Conservation (phyloP, 1,284 basidiomycete genomes). For the Ustilago lituana region DNA sequence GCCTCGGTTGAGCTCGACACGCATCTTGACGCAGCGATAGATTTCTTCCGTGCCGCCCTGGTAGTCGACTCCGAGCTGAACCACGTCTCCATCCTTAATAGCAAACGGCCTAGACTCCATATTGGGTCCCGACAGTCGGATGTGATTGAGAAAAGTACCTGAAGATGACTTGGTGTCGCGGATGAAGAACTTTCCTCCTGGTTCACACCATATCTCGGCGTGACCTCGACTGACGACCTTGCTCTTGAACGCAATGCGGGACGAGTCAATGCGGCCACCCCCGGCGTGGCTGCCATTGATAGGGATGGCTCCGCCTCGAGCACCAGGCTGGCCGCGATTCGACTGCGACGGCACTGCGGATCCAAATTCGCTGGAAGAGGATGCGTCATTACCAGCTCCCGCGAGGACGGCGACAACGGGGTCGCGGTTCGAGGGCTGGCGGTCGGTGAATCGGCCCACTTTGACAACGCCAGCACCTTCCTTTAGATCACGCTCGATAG, state of each 20-base stretch:
- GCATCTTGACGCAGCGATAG: conserved; percentile 96
- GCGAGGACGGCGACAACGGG: conserved; percentile 7
- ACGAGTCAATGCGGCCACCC: conserved; percentile 55
- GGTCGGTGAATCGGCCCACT: conserved; percentile 89
- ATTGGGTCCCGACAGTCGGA: conserved; percentile 84
- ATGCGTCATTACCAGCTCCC: conserved; percentile 6
- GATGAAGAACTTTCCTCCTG: conserved; percentile 79
- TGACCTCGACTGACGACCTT: conserved; percentile 95
- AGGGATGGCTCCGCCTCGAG: conserved; percentile 44
- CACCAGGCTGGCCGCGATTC: conserved; percentile 41
- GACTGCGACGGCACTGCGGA: conserved; percentile 6
- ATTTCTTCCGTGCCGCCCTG: conserved; percentile 97
- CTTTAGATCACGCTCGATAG: conserved; percentile 83
- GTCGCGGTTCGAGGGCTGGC: conserved; percentile 45
- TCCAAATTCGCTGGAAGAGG: conserved; percentile 17
- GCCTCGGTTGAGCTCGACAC: conserved; percentile 81
- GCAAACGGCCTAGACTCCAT: conserved; percentile 78
- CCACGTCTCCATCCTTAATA: conserved; percentile 90
- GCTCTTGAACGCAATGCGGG: conserved; percentile 83
- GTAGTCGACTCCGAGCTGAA: conserved; percentile 97
- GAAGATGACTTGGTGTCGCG: conserved; percentile 88
- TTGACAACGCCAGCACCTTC: conserved; percentile 74
- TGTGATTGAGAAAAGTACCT: conserved; percentile 96
- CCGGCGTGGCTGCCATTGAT: conserved; percentile 71
- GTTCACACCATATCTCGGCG: conserved; percentile 88